Evolutionary conservation across 164 flowering plant species (phyloP), one percentile per base, ranked within the genome.

Genomic region (Saururus chinensis): DNA sequence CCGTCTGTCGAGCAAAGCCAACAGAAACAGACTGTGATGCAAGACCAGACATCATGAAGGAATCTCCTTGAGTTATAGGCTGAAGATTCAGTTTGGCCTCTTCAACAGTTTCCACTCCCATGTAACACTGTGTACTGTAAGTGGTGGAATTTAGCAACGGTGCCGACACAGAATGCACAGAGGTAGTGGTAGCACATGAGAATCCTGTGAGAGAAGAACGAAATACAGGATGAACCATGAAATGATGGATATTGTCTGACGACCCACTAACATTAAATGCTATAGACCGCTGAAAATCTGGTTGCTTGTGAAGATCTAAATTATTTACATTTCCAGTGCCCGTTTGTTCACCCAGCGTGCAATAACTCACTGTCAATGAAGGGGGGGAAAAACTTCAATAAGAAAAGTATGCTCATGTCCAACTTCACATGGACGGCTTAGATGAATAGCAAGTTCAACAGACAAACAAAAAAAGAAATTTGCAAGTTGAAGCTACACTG

Each of bases 301-400:
- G 76, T 14, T 77, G 81, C 72, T 73, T 80, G 61, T 53, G 16
- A 37, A 79, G 84, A 41, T 76, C 76, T 64, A 64, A 66, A 57
- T 60, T 24, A 12, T 55, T 63, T 37, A 68, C 62, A 59, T 75
- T 68, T 52, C 80, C 66, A 20, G 61, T 64, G 52, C 79, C 89
- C 4, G 51, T 70, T 66, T 63, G 85, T 73, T 75, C 83, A 66
- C 69, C 71, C 26, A 56, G 69, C 63, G 73, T 81, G 80, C 79
- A 76, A 35, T 77, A 87, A 75, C 76, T 80, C 70, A 88, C 96
- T 88, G 92, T 73, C 81, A 87, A 85, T 75, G 84, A 77, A 85
- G 87, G 89, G 76, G 84, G 81, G 87, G 85, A 87, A 78, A 14
- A 68, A 63, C 45, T 22, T 56, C 26, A 40, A 64, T 57, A 21